These are phyloP conservation scores for Vaccinium myrtillus DNA, from an alignment of 148 eudicot species.

Conservation along the genomic window DNA sequence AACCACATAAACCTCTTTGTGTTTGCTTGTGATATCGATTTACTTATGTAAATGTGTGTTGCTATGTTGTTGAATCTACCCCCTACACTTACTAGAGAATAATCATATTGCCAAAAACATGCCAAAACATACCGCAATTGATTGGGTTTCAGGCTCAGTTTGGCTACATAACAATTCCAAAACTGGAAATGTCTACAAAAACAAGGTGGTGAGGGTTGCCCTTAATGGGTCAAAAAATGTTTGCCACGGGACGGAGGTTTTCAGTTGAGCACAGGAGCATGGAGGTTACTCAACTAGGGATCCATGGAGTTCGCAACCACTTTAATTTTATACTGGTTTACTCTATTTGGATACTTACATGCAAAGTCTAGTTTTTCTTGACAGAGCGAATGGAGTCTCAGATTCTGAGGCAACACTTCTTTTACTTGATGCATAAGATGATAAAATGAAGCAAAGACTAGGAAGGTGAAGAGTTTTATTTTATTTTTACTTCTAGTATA, in stretches of 20 bases:
- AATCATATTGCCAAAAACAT: too few relatives aligned
- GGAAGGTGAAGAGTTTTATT: background rate
- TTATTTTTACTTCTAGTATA: background rate
- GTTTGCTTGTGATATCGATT: too few relatives aligned
- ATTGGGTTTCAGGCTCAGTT: background rate
- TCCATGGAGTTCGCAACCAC: background rate
- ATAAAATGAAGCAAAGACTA: background rate
- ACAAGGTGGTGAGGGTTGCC: too few relatives aligned
- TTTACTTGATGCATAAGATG: background rate
- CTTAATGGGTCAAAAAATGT: too few relatives aligned
- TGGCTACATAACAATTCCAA: background rate
- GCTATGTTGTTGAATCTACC: too few relatives aligned
- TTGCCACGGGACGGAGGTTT: too few relatives aligned
- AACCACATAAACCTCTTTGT: too few relatives aligned
- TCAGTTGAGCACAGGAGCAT: too few relatives aligned
- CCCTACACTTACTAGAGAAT: too few relatives aligned
- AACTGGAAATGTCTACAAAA: background rate
- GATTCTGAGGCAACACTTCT: background rate
- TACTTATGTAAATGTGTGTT: too few relatives aligned
- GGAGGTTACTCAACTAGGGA: conserved; percentile 7
- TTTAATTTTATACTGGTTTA: background rate
- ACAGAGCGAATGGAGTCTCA: background rate
- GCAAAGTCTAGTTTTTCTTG: conserved; percentile 25
- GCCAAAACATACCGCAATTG: background rate
- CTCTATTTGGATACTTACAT: conserved; percentile 15